Percentiles rank a stretch among this genome's conserved stretches.
Evolutionary conservation across 768 basidiomycete genomes (phyloP).

Genomic region (Lanmaoa pseudosensibilis): DNA sequence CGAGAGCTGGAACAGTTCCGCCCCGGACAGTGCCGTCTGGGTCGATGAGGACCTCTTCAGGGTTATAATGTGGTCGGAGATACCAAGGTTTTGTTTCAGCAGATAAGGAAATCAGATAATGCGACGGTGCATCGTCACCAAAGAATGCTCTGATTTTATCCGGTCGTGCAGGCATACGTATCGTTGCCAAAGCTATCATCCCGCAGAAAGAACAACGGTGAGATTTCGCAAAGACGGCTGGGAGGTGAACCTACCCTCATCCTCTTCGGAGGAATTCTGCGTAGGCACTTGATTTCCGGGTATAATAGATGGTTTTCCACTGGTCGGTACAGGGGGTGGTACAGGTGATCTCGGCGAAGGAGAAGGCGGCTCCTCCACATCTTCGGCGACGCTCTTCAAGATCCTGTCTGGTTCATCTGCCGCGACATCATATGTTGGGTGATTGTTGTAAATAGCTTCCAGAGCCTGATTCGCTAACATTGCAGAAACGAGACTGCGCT

Average conservation of each 20-base stretch:
- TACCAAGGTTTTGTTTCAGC: constrained; percentile 57
- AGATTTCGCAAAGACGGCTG: not conserved
- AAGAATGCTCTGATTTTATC: constrained; percentile 52
- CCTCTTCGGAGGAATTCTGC: constrained; percentile 12
- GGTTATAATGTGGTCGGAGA: constrained; percentile 53
- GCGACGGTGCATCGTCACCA: constrained; percentile 50
- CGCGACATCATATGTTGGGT: constrained; percentile 4
- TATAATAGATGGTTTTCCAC: constrained; percentile 7
- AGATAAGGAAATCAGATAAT: constrained; percentile 40
- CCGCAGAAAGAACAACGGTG: not conserved
- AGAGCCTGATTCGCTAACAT: constrained; percentile 25
- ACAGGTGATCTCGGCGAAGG: not conserved
- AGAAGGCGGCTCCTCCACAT: not conserved
- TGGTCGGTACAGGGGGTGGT: constrained; percentile 13
- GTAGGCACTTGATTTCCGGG: not conserved
- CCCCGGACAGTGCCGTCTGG: constrained; percentile 63
- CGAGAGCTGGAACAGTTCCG: constrained; percentile 58
- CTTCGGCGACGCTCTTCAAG: constrained; percentile 12
- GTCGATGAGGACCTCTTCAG: constrained; percentile 59
- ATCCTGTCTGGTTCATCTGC: constrained; percentile 12
- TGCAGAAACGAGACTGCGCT: constrained; percentile 36
- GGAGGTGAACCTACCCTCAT: constrained; percentile 13
- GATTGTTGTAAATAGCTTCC: constrained; percentile 17
- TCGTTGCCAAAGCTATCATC: constrained; percentile 13
- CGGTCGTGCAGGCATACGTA: constrained; percentile 22